These are phyloP conservation scores for Cordyceps tenuipes DNA, from an alignment of 2,329 filamentous ascomycete species.

Conservation along the genomic window DNA sequence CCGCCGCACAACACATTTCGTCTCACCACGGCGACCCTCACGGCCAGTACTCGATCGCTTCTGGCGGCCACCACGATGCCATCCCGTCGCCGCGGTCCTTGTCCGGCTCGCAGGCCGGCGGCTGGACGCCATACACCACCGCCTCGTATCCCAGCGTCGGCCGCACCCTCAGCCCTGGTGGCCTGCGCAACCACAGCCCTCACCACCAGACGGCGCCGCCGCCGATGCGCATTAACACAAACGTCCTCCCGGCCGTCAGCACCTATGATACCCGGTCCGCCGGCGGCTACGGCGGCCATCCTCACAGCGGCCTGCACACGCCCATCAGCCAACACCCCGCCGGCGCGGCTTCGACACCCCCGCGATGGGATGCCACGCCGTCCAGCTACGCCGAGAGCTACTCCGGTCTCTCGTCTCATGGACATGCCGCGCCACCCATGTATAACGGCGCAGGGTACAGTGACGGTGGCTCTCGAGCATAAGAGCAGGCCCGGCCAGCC, in stretches of 20 bases:
- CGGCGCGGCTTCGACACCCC: conserved; percentile 28
- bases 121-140: conserved; percentile 40
- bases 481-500: conserved; percentile 15
- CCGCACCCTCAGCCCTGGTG: conserved; percentile 35
- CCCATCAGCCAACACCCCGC: conserved; percentile 30
- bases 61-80: conserved; percentile 37
- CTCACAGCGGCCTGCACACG: conserved; percentile 29
- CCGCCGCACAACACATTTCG: conserved; percentile 19
- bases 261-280: conserved; percentile 31
- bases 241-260: conserved; percentile 30
- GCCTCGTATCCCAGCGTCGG: conserved; percentile 25
- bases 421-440: conserved; percentile 26
- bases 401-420: conserved; percentile 28
- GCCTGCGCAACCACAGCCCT: conserved; percentile 27
- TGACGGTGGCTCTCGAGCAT: conserved; percentile 35
- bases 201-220: conserved; percentile 27
- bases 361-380: conserved; percentile 34
- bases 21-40: conserved; percentile 26
- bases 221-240: conserved; percentile 29
- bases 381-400: conserved; percentile 32
- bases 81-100: conserved; percentile 46
- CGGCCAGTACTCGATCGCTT: conserved; percentile 31
- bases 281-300: conserved; percentile 28
- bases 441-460: conserved; percentile 35
- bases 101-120: conserved; percentile 35